Evolutionary conservation across 805 yeast species (phyloP).

Genomic region (Wickerhamomyces mucosus): DNA sequence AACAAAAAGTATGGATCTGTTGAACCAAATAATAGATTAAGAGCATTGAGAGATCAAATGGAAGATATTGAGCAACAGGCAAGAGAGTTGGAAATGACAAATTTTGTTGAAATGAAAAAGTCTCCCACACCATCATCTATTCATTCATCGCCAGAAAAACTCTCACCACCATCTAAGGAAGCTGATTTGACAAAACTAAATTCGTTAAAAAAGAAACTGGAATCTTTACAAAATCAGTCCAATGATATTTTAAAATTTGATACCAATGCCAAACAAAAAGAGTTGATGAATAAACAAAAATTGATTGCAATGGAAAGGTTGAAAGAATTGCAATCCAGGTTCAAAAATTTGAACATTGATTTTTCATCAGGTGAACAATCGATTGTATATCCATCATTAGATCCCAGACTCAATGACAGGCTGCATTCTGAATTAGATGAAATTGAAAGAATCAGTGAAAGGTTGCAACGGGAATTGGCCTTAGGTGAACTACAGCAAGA

Average conservation of each 20-base stretch:
- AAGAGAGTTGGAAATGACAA: slow-evolving; percentile 75
- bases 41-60: slow-evolving; percentile 75
- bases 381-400: slow-evolving; percentile 17
- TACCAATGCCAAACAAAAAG: slow-evolving; percentile 38
- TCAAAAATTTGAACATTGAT: slow-evolving; percentile 55
- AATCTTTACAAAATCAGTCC: slow-evolving; percentile 60
- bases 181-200: slow-evolving; percentile 50
- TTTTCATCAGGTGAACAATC: slow-evolving; percentile 22
- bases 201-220: slow-evolving; percentile 45
- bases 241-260: slow-evolving; percentile 68
- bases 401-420: slow-evolving; percentile 29
- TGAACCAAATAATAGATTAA: slow-evolving; percentile 69
- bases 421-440: slow-evolving; percentile 30
- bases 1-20: slow-evolving; percentile 41
- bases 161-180: slow-evolving; percentile 18
- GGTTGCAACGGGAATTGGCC: slow-evolving; percentile 10
- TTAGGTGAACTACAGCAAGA: slow-evolving; percentile 1
- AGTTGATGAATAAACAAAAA: slow-evolving; percentile 51
- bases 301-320: slow-evolving; percentile 63
- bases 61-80: slow-evolving; percentile 80
- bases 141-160: slow-evolving; percentile 21
- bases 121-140: slow-evolving; percentile 8
- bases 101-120: slow-evolving; percentile 46
- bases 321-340: slow-evolving; percentile 55
- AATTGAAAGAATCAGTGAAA: slow-evolving; percentile 17